Base-by-base conservation (phyloP, 139 green algal species). In the Chlorella ohadii region DNA sequence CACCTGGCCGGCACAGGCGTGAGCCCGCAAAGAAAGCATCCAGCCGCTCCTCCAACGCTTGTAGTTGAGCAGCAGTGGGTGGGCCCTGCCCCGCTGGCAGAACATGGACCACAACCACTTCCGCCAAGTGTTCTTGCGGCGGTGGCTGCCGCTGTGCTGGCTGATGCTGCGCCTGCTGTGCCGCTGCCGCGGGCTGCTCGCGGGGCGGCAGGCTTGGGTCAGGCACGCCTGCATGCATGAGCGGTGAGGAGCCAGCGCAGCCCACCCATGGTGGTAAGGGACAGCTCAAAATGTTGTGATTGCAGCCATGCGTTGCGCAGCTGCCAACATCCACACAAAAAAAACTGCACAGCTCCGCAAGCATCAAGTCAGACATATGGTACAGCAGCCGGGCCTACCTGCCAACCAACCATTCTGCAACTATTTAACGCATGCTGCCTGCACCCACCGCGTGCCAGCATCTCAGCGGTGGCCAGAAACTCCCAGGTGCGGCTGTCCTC, bases 101-200 rank as follows among this genome's bases (percentile, higher is more conserved):
- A n/a, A 84, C 66, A 28, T 78, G 79, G 67, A 78, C 65, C 9
- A 84, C 9, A n/a, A 84, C 64, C 23, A 84, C 79, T 20, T 84
- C 79, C 20, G 79, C 79, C 33, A 84, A 17, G 34, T 84, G 79
- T 34, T 84, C 66, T 51, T 78, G 34, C 44, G 31, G 57, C 11
- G 9, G 34, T 25, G 7, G 66, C 38, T 84, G 79, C 47, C 78
- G 78, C n/a, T 28, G 22, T 33, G n/a, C 38, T 20, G 65, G 17
- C 71, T 31, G 74, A 55, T 34, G 33, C 74, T 25, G 31, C 34
- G 22, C 22, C 74, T 25, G 55, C 55, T 68, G 51, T 33, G 59
- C 25, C 25, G 44, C 38, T 75, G 72, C 39, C 27, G 39, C 13
- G 28, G 4, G 72, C 44, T 33, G 44, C 47, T n/a, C n/a, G 2